Evolutionary conservation across 1,284 basidiomycete genomes (phyloP).

Genomic region (Ustilago crameri): DNA sequence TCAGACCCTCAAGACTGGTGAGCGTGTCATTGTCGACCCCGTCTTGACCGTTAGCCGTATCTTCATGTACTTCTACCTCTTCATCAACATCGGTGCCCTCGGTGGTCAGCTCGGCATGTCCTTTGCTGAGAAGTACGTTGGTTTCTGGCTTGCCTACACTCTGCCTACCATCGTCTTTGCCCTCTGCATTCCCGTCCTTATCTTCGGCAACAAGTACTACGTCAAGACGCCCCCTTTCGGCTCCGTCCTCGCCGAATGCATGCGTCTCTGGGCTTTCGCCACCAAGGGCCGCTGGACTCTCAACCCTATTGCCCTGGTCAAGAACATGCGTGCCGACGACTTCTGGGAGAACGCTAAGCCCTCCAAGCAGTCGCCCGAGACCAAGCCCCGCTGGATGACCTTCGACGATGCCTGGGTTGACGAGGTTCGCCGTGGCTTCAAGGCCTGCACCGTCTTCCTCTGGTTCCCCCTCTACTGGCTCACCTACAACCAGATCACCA

Average conservation of each 20-base stretch:
- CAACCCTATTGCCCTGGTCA: slow-evolving; percentile 64
- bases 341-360: slow-evolving; percentile 86
- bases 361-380: slow-evolving; percentile 68
- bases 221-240: slow-evolving; percentile 77
- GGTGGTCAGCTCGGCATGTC: slow-evolving; percentile 69
- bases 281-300: slow-evolving; percentile 66
- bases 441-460: slow-evolving; percentile 83
- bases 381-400: slow-evolving; percentile 69
- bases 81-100: slow-evolving; percentile 66
- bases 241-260: slow-evolving; percentile 77
- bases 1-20: slow-evolving; percentile 72
- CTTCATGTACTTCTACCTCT: slow-evolving; percentile 67
- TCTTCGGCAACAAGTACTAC: slow-evolving; percentile 77
- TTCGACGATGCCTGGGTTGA: slow-evolving; percentile 76
- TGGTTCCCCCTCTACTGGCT: slow-evolving; percentile 74
- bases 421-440: slow-evolving; percentile 82
- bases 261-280: slow-evolving; percentile 64
- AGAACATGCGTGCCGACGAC: slow-evolving; percentile 71
- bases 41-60: slow-evolving; percentile 72
- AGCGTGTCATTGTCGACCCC: slow-evolving; percentile 85
- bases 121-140: slow-evolving; percentile 68
- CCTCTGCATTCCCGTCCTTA: slow-evolving; percentile 76
- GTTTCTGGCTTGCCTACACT: slow-evolving; percentile 70
- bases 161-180: slow-evolving; percentile 70
- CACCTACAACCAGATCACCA: slow-evolving; percentile 71